Evolutionary conservation across 306 rosid genomes (phyloP).

Genomic region (Oemleria cerasiformis): DNA sequence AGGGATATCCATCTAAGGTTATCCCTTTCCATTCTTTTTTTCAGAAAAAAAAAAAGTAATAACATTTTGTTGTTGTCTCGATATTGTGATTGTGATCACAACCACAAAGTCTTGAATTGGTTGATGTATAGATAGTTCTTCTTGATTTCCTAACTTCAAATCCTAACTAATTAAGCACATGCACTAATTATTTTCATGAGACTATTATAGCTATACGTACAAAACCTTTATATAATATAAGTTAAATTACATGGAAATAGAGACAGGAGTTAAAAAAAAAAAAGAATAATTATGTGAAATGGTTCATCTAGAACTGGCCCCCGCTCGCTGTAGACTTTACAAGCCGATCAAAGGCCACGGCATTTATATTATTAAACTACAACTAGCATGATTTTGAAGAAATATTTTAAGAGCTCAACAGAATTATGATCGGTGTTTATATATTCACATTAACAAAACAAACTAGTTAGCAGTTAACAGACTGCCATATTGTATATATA

Average conservation of each 20-base stretch:
- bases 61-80: too few relatives aligned
- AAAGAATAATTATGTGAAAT: too few relatives aligned
- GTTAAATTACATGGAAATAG: slow-evolving; percentile 8
- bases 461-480: not conserved
- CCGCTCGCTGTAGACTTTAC: slow-evolving; percentile 3
- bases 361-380: not conserved
- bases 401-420: not conserved
- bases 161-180: too few relatives aligned
- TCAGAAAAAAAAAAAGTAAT: too few relatives aligned
- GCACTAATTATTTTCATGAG: not conserved
- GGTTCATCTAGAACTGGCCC: slow-evolving; percentile 4
- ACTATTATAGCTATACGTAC: not conserved
- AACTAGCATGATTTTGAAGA: not conserved
- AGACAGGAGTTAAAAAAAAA: not conserved
- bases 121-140: too few relatives aligned
- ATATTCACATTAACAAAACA: slow-evolving; percentile 1
- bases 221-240: not conserved
- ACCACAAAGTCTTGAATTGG: too few relatives aligned
- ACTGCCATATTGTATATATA: too few relatives aligned
- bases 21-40: too few relatives aligned
- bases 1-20: too few relatives aligned
- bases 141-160: too few relatives aligned
- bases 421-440: not conserved
- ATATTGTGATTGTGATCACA: too few relatives aligned
- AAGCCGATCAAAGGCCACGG: slow-evolving; percentile 6